Percentiles rank a stretch among this genome's conserved stretches.
phyloP scores from a whole-genome alignment of 768 basidiomycete genomes.

The Agaricus sinodeliciosus region DNA sequence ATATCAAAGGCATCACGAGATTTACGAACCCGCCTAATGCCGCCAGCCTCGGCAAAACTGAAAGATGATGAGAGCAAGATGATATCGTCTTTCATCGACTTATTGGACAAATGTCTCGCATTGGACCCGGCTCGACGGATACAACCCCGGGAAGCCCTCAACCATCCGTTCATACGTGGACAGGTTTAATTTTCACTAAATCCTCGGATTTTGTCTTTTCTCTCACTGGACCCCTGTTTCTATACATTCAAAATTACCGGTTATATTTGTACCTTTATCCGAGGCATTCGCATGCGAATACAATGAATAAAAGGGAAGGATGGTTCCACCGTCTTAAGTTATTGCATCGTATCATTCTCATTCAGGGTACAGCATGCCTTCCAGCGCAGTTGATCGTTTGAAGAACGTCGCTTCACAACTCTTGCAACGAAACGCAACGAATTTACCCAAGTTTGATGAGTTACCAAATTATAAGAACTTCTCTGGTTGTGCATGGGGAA shows the following conservation, averaged over 20 bases:
- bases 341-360: not conserved
- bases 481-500: conserved; percentile 61
- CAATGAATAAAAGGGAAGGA: too few relatives aligned
- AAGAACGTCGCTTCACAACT: conserved; percentile 23
- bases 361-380: conserved; percentile 16
- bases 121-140: conserved; percentile 85
- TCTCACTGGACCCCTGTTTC: not conserved
- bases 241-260: not conserved
- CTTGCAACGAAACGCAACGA: conserved; percentile 5
- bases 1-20: conserved; percentile 80
- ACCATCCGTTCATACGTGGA: conserved; percentile 78
- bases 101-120: conserved; percentile 85
- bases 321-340: too few relatives aligned
- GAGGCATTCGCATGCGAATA: not conserved
- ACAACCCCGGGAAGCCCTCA: conserved; percentile 83
- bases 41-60: conserved; percentile 67
- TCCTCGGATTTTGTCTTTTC: not conserved
- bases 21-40: conserved; percentile 76
- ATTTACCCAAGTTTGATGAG: conserved; percentile 30
- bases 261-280: not conserved
- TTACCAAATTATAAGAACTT: conserved; percentile 42
- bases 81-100: conserved; percentile 74
- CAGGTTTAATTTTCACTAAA: not conserved
- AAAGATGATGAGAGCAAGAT: conserved; percentile 87
- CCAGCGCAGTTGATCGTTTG: conserved; percentile 18